Evolutionary conservation across 1,139 yeast genomes (phyloP).

Genomic region (Hyphopichia buzzinii): DNA sequence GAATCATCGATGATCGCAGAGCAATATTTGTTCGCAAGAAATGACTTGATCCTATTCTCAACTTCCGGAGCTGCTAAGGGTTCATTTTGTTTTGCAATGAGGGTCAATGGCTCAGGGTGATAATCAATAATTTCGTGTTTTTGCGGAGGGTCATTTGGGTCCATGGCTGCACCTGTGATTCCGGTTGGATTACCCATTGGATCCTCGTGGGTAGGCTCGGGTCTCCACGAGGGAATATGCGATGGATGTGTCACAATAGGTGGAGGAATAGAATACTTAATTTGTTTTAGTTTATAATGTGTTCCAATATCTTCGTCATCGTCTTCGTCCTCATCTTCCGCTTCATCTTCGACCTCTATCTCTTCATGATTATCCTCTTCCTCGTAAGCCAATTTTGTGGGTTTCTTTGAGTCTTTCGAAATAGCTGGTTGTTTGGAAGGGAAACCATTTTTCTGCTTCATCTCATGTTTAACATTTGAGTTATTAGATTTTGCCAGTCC

Average conservation of each 20-base stretch:
- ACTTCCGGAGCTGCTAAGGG: conserved; percentile 27
- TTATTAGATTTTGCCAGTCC: not conserved
- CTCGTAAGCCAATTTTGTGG: conserved; percentile 5
- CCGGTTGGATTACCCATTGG: conserved; percentile 10
- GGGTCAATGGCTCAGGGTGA: conserved; percentile 28
- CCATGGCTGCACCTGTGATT: not conserved
- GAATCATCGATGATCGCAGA: conserved; percentile 43
- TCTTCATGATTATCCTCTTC: conserved; percentile 13
- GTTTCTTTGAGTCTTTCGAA: conserved; percentile 15
- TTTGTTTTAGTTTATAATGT: conserved; percentile 34
- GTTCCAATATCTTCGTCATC: conserved; percentile 14
- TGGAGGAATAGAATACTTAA: conserved; percentile 52
- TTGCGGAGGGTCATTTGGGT: not conserved
- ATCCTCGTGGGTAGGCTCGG: conserved; percentile 39
- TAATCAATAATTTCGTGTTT: conserved; percentile 21
- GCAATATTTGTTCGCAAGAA: conserved; percentile 49
- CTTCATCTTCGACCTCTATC: conserved; percentile 7
- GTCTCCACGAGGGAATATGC: conserved; percentile 66
- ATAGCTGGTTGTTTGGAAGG: conserved; percentile 1
- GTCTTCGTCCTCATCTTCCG: conserved; percentile 6
- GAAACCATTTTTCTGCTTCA: conserved; percentile 5
- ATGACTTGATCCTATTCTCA: conserved; percentile 46
- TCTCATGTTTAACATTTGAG: conserved; percentile 6
- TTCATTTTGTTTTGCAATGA: conserved; percentile 18
- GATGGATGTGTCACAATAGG: conserved; percentile 76